phyloP scores from a whole-genome alignment of 306 rosid genomes.

The Sechiopsis laciniata region DNA sequence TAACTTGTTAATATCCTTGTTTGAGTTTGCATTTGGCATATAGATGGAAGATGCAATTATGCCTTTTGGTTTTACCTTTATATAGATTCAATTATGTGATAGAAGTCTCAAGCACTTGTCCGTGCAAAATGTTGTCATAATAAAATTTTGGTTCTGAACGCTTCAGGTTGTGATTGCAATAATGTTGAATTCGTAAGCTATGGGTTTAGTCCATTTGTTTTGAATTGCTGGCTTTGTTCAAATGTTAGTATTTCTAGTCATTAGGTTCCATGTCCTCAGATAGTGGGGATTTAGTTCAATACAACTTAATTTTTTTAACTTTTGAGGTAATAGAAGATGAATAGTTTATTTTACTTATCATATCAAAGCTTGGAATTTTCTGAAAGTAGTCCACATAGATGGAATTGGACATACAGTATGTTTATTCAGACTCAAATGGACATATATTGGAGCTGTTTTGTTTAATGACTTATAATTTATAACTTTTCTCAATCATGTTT shows the following conservation, averaged over 20 bases:
- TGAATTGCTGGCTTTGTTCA: background rate
- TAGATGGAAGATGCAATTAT: background rate
- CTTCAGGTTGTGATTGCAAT: background rate
- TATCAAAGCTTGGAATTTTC: background rate
- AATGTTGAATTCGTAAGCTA: background rate
- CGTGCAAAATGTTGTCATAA: background rate
- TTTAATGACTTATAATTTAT: background rate
- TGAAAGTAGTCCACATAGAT: background rate
- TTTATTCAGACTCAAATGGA: background rate
- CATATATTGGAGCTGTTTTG: background rate
- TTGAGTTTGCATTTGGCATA: background rate
- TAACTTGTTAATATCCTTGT: background rate
- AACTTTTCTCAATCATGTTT: background rate
- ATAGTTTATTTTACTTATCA: background rate
- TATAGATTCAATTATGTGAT: background rate
- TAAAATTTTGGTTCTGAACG: background rate
- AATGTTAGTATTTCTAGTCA: background rate
- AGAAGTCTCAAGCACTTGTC: background rate
- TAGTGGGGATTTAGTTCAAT: background rate
- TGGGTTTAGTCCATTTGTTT: background rate
- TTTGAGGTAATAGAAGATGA: background rate
- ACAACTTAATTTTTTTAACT: background rate
- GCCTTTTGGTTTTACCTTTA: background rate
- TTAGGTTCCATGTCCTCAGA: background rate
- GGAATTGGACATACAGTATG: background rate